Conservation (phyloP, 2,329 filamentous ascomycete species). For the Bretziella fagacearum region DNA sequence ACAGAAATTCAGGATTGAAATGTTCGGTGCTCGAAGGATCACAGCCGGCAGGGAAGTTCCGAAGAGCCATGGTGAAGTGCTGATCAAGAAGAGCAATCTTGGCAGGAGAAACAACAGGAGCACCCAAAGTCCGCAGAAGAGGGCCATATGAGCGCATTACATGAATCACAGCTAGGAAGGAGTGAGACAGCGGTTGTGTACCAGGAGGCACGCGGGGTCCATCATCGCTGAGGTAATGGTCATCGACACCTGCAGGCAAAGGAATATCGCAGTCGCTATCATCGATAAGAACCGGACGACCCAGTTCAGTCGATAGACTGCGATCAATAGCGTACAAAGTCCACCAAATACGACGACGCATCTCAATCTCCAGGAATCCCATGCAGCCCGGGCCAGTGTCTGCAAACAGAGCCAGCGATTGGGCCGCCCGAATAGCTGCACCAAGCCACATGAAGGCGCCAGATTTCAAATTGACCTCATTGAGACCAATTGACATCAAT, state of each 20-base stretch:
- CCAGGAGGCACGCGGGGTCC: conserved; percentile 36
- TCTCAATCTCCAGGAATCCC: conserved; percentile 56
- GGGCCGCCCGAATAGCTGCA: conserved; percentile 59
- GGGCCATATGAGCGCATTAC: conserved; percentile 63
- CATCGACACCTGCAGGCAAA: conserved; percentile 64
- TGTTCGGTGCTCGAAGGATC: conserved; percentile 48
- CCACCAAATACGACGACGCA: conserved; percentile 86
- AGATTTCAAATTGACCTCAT: conserved; percentile 73
- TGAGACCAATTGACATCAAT: conserved; percentile 60
- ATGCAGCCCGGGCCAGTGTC: conserved; percentile 53
- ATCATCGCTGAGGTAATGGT: conserved; percentile 52
- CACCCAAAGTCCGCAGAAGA: conserved; percentile 52
- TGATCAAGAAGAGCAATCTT: conserved; percentile 65
- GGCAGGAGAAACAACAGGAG: conserved; percentile 45
- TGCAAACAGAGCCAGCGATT: conserved; percentile 66
- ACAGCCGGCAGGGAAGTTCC: conserved; percentile 58
- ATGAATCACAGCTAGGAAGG: conserved; percentile 63
- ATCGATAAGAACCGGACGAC: conserved; percentile 65
- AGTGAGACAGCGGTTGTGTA: conserved; percentile 44
- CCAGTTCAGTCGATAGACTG: conserved; percentile 61
- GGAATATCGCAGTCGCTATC: conserved; percentile 77
- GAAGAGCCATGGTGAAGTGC: conserved; percentile 60
- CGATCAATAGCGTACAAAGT: conserved; percentile 80
- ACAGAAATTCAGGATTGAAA: conserved; percentile 57
- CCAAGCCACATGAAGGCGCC: conserved; percentile 78